Conservation (phyloP, 495 filamentous ascomycete species). For the Alectoria sarmentosa region DNA sequence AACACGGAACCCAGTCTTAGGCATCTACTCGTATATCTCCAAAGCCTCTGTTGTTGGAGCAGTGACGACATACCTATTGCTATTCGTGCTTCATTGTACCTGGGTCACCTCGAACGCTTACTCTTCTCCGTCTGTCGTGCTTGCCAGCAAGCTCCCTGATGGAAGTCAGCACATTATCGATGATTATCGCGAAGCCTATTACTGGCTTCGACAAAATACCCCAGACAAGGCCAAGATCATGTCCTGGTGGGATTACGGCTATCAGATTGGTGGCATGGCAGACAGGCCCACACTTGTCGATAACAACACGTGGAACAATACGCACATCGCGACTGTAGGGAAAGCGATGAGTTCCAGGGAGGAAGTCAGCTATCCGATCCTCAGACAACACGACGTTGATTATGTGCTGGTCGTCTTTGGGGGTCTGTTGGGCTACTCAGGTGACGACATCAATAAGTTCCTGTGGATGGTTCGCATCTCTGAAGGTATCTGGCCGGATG, state of each 20-base stretch:
- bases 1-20: constrained; percentile 64
- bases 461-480: constrained; percentile 99
- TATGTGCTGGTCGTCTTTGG: constrained; percentile 98
- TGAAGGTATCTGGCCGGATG: constrained; percentile 98
- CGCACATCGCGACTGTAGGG: constrained; percentile 97
- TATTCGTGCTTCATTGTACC: constrained; percentile 96
- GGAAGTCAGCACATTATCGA: constrained; percentile 98
- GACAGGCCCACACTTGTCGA: constrained; percentile 96
- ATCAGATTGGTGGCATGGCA: constrained; percentile 99
- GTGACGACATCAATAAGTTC: constrained; percentile 99
- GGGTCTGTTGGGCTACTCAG: constrained; percentile 94
- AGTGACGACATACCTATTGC: constrained; percentile 70
- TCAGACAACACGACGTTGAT: constrained; percentile 96
- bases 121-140: constrained; percentile 93
- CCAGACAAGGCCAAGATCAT: constrained; percentile 93
- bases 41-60: constrained; percentile 66
- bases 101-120: constrained; percentile 99
- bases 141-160: constrained; percentile 87
- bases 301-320: constrained; percentile 99
- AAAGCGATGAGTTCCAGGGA: constrained; percentile 98
- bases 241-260: constrained; percentile 99
- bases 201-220: constrained; percentile 98
- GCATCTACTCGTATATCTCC: constrained; percentile 74
- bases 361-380: constrained; percentile 97
- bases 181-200: constrained; percentile 98